phyloP scores from a whole-genome alignment of 306 rosid genomes.

The Albizia julibrissin region DNA sequence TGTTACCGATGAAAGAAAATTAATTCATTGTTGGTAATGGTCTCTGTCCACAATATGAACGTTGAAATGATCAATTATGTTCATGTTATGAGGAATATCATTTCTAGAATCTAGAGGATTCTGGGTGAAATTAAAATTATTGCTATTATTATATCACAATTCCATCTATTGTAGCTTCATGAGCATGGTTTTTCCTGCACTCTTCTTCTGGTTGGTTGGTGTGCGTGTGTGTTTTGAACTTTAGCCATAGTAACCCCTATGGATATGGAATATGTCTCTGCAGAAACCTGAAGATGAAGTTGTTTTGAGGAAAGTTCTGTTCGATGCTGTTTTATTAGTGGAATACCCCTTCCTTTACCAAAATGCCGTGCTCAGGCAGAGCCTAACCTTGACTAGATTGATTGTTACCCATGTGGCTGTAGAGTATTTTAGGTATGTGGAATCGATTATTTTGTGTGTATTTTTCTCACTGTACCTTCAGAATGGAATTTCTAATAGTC shows the following conservation, averaged over 20 bases:
- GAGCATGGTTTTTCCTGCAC: not conserved
- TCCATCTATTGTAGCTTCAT: slow-evolving; percentile 16
- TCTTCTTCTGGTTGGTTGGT: slow-evolving; percentile 7
- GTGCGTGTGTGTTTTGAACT: slow-evolving; percentile 24
- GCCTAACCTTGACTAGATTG: slow-evolving; percentile 61
- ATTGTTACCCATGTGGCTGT: slow-evolving; percentile 62
- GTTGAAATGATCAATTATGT: not conserved
- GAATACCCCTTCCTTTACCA: slow-evolving; percentile 65
- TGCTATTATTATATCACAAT: not conserved
- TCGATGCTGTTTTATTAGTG: slow-evolving; percentile 69
- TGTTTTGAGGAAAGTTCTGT: slow-evolving; percentile 62
- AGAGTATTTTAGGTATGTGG: slow-evolving; percentile 58
- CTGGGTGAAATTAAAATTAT: not conserved
- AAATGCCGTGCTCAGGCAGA: slow-evolving; percentile 39
- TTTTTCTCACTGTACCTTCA: slow-evolving; percentile 12
- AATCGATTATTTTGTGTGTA: slow-evolving; percentile 10
- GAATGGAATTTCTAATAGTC: slow-evolving; percentile 22
- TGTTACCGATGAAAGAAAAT: not conserved
- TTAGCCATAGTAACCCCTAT: slow-evolving; percentile 5
- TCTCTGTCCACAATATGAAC: not conserved
- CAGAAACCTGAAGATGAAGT: slow-evolving; percentile 72
- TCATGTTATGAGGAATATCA: not conserved
- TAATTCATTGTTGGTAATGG: not conserved
- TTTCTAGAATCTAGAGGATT: not conserved
- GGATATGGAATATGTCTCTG: slow-evolving; percentile 32